Percentiles rank a stretch among this genome's conserved stretches.
Conservation (phyloP, 495 filamentous ascomycete species). For the Patellaria atrata region DNA sequence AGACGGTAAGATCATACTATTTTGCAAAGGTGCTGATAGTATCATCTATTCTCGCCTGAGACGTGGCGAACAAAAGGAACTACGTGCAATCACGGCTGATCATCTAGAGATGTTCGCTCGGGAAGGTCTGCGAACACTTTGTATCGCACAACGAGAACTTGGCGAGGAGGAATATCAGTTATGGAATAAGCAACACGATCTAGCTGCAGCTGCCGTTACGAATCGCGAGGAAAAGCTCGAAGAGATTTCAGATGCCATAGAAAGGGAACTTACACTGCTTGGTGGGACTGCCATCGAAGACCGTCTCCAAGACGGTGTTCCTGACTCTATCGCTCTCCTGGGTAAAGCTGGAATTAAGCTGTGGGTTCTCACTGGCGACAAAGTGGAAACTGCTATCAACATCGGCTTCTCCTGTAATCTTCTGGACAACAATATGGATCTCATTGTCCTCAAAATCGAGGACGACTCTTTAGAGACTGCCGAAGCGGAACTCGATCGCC, state of each 20-base stretch:
- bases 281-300: constrained; percentile 98
- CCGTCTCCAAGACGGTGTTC: constrained; percentile 91
- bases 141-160: constrained; percentile 77
- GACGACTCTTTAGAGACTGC: constrained; percentile 54
- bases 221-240: constrained; percentile 93
- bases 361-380: constrained; percentile 99
- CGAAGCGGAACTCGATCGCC: constrained; percentile 53
- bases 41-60: constrained; percentile 90
- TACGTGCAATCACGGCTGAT: constrained; percentile 71
- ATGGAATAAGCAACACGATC: constrained; percentile 78
- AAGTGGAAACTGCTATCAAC: constrained; percentile 98
- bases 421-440: constrained; percentile 92
- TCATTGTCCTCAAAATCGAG: constrained; percentile 77
- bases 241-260: constrained; percentile 74
- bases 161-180: constrained; percentile 71
- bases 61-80: constrained; percentile 69
- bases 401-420: constrained; percentile 99
- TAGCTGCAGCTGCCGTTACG: constrained; percentile 69
- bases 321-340: constrained; percentile 86
- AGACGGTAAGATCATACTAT: constrained; percentile 77
- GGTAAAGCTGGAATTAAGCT: constrained; percentile 94
- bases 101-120: constrained; percentile 94
- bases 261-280: constrained; percentile 75
- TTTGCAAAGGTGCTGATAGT: constrained; percentile 96
- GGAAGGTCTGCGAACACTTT: constrained; percentile 89